Percentiles rank a stretch among this genome's conserved stretches.
Conservation (phyloP, 495 filamentous ascomycete genomes). For the Hypoxylon subgilvum region DNA sequence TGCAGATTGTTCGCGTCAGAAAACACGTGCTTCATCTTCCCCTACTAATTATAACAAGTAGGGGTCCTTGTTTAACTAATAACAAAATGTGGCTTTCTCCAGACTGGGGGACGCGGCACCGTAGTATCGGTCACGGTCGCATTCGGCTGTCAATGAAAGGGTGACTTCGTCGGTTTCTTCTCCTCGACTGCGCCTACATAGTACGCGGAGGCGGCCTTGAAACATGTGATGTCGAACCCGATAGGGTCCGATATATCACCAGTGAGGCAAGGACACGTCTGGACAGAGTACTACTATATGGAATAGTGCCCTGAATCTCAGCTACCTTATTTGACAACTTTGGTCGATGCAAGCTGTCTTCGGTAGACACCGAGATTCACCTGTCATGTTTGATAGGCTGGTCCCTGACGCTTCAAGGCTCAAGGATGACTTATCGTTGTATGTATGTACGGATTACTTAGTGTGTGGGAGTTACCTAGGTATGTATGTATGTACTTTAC, state of each 20-base stretch:
- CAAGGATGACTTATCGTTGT: too few species aligned
- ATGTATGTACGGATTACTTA: too few species aligned
- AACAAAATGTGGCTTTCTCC: slow-evolving; percentile 11
- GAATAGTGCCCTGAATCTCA: slow-evolving; percentile 8
- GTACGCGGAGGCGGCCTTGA: slow-evolving; percentile 17
- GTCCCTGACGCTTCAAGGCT: slow-evolving; percentile 12
- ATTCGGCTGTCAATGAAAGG: slow-evolving; percentile 29
- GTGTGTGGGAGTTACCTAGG: too few species aligned
- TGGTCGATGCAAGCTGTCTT: slow-evolving; percentile 14
- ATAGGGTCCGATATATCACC: slow-evolving; percentile 10
- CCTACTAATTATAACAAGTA: slow-evolving; percentile 4
- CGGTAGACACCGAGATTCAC: slow-evolving; percentile 21
- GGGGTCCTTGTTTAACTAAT: slow-evolving; percentile 17
- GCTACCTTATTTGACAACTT: slow-evolving; percentile 14
- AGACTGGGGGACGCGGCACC: slow-evolving; percentile 25
- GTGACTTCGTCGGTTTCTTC: slow-evolving; percentile 15
- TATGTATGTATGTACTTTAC: slow-evolving; percentile 2
- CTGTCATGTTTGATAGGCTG: slow-evolving; percentile 31
- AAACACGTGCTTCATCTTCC: slow-evolving; percentile 28
- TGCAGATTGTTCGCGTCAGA: slow-evolving; percentile 15
- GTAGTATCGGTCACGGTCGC: slow-evolving; percentile 32
- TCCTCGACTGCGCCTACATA: slow-evolving; percentile 17
- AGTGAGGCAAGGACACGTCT: slow-evolving; percentile 10
- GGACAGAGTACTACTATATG: slow-evolving; percentile 23
- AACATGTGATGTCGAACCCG: slow-evolving; percentile 31